A percentile compares a stretch with the other conserved stretches of the same genome.
Evolutionary conservation across 768 basidiomycete genomes (phyloP).

Genomic region (Leccinum longicurvipes): DNA sequence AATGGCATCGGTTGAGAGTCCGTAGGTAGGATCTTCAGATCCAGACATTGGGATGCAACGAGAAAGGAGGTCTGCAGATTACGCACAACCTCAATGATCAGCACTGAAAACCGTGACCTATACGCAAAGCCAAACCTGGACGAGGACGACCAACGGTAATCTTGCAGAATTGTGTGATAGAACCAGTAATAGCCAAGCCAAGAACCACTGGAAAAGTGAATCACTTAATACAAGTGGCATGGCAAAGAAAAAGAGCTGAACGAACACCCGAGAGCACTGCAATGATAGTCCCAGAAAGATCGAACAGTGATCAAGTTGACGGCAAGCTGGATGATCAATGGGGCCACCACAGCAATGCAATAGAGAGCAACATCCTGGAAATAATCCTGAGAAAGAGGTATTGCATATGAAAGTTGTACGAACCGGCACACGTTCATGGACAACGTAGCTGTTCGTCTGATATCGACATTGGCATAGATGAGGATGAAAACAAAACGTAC

Average conservation of each 20-base stretch:
- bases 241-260: constrained; percentile 29
- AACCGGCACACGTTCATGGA: constrained; percentile 78
- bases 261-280: constrained; percentile 48
- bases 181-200: constrained; percentile 70
- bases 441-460: constrained; percentile 48
- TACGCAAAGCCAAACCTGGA: constrained; percentile 50
- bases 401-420: constrained; percentile 19
- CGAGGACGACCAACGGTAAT: constrained; percentile 86
- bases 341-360: constrained; percentile 58
- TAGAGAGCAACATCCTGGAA: constrained; percentile 46
- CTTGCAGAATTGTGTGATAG: constrained; percentile 83
- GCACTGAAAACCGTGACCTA: neutral
- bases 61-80: constrained; percentile 27
- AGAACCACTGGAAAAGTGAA: constrained; percentile 53
- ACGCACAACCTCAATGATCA: neutral
- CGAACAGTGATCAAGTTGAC: constrained; percentile 71
- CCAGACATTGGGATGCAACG: constrained; percentile 65
- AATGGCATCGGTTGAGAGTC: constrained; percentile 68
- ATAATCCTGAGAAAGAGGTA: neutral
- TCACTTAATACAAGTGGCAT: neutral
- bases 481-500: constrained; percentile 9
- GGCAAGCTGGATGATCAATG: constrained; percentile 62
- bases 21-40: constrained; percentile 64
- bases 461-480: constrained; percentile 4
- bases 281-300: constrained; percentile 90